A percentile compares a stretch with the other conserved stretches of the same genome.
phyloP scores from a whole-genome alignment of 2,329 filamentous ascomycete genomes.

The Stachybotrys chartarum region DNA sequence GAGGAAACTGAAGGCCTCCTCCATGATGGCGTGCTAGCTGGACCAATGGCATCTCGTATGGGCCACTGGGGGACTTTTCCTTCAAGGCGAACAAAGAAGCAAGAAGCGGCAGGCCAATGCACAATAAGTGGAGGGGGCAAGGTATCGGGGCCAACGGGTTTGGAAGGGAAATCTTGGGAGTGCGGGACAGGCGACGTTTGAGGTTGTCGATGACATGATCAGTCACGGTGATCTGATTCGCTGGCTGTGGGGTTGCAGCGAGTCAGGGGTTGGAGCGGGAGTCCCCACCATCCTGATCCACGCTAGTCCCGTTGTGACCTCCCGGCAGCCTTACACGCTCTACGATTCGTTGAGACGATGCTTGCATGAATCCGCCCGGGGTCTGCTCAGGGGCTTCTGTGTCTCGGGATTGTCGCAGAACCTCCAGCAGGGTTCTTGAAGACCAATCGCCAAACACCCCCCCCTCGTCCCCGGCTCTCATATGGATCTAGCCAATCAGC shows the following conservation, averaged over 20 bases:
- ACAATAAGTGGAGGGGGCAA: background rate
- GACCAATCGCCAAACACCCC: slow-evolving; percentile 8
- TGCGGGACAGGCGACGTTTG: slow-evolving; percentile 13
- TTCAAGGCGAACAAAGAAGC: background rate
- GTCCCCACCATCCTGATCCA: slow-evolving; percentile 6
- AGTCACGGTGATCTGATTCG: slow-evolving; percentile 13
- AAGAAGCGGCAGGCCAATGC: background rate
- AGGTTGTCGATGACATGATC: slow-evolving; percentile 14
- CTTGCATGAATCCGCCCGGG: background rate
- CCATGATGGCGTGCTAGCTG: background rate
- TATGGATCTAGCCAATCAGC: background rate
- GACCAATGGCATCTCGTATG: background rate
- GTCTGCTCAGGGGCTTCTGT: slow-evolving; percentile 3
- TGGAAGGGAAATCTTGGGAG: slow-evolving; percentile 3
- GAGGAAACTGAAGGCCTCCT: background rate
- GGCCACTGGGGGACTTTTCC: background rate
- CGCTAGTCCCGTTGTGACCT: slow-evolving; percentile 14
- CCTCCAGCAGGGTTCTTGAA: slow-evolving; percentile 3
- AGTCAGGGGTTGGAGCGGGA: slow-evolving; percentile 12
- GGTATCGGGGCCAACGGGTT: slow-evolving; percentile 5
- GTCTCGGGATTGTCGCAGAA: slow-evolving; percentile 40
- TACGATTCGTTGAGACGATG: background rate
- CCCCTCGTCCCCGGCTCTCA: background rate
- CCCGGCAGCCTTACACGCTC: background rate
- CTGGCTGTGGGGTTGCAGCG: slow-evolving; percentile 4